Evolutionary conservation across 2,329 filamentous ascomycete genomes (phyloP), one percentile per base, ranked within the genome.

Genomic region (Trichoderma sp.): DNA sequence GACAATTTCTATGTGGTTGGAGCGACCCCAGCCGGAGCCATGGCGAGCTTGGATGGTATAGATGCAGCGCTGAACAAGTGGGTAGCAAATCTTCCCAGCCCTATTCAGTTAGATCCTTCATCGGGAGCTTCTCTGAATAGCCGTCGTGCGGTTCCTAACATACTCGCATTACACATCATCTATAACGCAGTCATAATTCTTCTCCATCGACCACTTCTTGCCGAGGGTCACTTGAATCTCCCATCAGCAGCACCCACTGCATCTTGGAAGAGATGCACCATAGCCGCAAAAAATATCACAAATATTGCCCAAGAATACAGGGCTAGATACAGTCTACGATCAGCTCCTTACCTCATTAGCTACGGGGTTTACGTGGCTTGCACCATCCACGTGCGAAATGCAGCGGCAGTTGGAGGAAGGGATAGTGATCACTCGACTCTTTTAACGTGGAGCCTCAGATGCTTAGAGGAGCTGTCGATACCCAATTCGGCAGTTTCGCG

Each of bases 321-420:
- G 53, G 72, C 75, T 3, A 74, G 76, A 1, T 83, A 81, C 70
- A 78, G 75, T 6, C 74, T 83, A 2, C 75, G 78, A 18, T 73
- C 76, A 6, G 81, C 80, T 0, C 79, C 79, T 24, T 83, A 83
- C 73, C 72, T 83, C 39, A 74, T 82, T 15, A 78, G 78, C 64
- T 83, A 83, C 69, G 78, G 79, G 1, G 74, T 81, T 0, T 83
- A 83, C 71, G 81, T 83, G 15, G 79, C 82, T 3, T 82, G 80
- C 71, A 82, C 81, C 0, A 83, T 83, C 61, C 82, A 83, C 65
- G 81, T 82, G 6, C 78, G 81, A 32, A 83, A 82, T 73, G 78
- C 77, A 9, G 60, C 57, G 74, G 30, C 21, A 6, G 30, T 39
- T 24, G 32, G 60, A 4, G 60, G 24, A 39, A 32, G n/a, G 12